A percentile compares a stretch with the other conserved stretches of the same genome.
These are phyloP conservation scores for Cutaneotrichosporon sp. DNA, from an alignment of 1,284 basidiomycete genomes.

Conservation along the genomic window DNA sequence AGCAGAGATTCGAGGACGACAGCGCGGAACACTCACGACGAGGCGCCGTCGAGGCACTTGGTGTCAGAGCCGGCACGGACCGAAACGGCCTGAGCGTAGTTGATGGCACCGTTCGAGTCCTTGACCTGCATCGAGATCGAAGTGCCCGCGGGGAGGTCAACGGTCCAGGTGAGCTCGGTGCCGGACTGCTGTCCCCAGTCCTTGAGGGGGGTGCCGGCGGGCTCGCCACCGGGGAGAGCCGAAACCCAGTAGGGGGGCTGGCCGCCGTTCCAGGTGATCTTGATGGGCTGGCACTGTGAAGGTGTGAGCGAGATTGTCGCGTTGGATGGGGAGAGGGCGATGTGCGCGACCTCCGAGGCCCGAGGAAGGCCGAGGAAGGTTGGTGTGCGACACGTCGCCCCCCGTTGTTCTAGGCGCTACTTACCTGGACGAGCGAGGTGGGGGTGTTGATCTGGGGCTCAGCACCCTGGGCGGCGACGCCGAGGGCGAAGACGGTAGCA, in stretches of 20 bases:
- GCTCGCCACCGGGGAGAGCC: conserved; percentile 69
- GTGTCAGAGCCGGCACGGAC: conserved; percentile 18
- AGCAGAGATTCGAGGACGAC: not conserved
- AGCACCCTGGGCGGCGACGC: conserved; percentile 45
- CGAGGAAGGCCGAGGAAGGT: too few relatives aligned
- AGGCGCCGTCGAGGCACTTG: conserved; percentile 28
- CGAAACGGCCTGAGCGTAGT: conserved; percentile 36
- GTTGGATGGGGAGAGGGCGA: too few relatives aligned
- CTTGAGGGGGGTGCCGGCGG: conserved; percentile 58
- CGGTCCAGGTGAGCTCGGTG: conserved; percentile 64
- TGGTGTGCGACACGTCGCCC: not conserved
- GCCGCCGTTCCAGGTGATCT: conserved; percentile 63
- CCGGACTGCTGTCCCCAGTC: conserved; percentile 47
- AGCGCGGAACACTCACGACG: not conserved
- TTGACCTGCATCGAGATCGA: conserved; percentile 41
- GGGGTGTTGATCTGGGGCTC: conserved; percentile 66
- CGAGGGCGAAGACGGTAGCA: conserved; percentile 29
- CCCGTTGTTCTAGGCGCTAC: conserved; percentile 8
- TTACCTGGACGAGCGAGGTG: conserved; percentile 35
- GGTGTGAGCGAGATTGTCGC: not conserved
- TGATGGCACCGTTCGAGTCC: conserved; percentile 40
- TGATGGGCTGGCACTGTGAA: conserved; percentile 45
- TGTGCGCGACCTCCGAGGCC: too few relatives aligned
- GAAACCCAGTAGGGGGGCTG: conserved; percentile 65
- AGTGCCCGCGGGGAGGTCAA: conserved; percentile 61